A percentile compares a stretch with the other conserved stretches of the same genome.
Conservation (phyloP, 495 filamentous ascomycete genomes). For the Cladorrhinum samala region DNA sequence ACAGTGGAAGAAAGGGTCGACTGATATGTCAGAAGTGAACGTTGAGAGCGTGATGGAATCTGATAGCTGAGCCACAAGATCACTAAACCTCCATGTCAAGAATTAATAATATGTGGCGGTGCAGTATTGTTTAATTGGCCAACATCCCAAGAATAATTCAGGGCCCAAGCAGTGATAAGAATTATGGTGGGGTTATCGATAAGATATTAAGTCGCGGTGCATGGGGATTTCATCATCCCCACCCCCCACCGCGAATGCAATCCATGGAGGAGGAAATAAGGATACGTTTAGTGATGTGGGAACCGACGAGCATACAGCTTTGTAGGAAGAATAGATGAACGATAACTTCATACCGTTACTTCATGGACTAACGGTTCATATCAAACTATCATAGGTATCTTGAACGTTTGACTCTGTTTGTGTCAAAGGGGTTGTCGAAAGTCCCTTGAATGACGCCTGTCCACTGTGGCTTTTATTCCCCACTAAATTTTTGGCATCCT, state of each 20-base stretch:
- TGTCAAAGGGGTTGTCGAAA: not conserved
- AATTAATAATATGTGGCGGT: too few species aligned
- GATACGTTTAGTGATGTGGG: too few species aligned
- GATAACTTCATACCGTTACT: not conserved
- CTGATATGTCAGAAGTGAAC: too few species aligned
- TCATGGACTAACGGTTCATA: not conserved
- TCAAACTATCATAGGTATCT: too few species aligned
- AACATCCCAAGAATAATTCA: too few species aligned
- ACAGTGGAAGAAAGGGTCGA: too few species aligned
- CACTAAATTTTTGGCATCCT: not conserved
- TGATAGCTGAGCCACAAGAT: constrained; percentile 1
- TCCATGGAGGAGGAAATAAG: not conserved
- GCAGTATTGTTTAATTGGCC: too few species aligned
- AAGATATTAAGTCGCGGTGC: not conserved
- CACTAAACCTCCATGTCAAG: too few species aligned
- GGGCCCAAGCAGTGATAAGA: too few species aligned
- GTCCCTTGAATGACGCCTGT: not conserved
- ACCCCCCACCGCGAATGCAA: not conserved
- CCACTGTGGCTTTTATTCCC: not conserved
- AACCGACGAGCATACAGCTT: not conserved
- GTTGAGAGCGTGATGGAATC: not conserved
- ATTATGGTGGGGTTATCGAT: not conserved
- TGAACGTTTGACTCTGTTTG: not conserved
- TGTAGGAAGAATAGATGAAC: not conserved
- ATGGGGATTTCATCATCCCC: constrained; percentile 1